Evolutionary conservation across 306 rosid species (phyloP).

Genomic region (Ziziphus jujuba): DNA sequence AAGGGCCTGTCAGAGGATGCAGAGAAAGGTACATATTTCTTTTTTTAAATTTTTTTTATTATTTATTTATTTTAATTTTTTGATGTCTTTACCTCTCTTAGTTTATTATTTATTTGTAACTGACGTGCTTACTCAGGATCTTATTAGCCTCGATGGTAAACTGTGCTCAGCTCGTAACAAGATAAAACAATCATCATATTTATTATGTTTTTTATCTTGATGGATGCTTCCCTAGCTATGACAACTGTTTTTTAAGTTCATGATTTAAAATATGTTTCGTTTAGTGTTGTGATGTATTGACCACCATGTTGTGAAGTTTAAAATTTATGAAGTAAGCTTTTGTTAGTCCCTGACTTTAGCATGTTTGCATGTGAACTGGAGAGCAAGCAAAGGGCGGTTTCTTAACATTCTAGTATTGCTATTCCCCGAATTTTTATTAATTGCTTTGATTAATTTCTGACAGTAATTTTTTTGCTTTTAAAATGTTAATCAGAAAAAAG

Average conservation of each 20-base stretch:
- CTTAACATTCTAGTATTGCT: not conserved
- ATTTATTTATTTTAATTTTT: not conserved
- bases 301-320: not conserved
- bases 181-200: no score
- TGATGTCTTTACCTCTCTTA: not conserved
- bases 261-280: no score
- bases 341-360: not conserved
- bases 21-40: constrained; percentile 44
- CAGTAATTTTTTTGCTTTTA: not conserved
- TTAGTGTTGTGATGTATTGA: no score
- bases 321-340: not conserved
- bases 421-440: not conserved
- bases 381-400: not conserved
- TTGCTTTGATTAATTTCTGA: not conserved
- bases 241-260: no score
- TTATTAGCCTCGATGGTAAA: no score
- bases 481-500: constrained; percentile 39
- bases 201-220: no score
- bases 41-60: not conserved
- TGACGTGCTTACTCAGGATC: no score
- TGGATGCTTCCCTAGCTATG: no score
- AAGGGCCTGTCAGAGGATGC: constrained; percentile 33
- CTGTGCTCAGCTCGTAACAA: no score
- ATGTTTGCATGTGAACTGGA: not conserved
- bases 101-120: not conserved